Evolutionary conservation across 768 basidiomycete genomes (phyloP).

Genomic region (Boletus rubescentipes): DNA sequence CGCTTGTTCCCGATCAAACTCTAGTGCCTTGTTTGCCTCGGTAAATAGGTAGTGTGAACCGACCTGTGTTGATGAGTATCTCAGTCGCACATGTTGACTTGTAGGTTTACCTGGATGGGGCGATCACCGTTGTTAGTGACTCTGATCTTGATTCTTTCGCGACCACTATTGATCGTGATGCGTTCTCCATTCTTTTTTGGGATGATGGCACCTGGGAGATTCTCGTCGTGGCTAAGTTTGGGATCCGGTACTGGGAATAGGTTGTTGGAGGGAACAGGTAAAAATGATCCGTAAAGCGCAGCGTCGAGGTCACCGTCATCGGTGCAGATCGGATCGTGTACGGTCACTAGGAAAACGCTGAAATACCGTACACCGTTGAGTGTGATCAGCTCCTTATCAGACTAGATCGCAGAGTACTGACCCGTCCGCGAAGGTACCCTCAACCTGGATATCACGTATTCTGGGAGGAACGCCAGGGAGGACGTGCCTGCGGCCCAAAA

Average conservation of each 20-base stretch:
- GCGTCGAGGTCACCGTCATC: constrained; percentile 72
- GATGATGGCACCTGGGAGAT: constrained; percentile 75
- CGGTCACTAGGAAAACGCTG: constrained; percentile 89
- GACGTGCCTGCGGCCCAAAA: constrained; percentile 89
- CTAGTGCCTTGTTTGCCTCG: constrained; percentile 79
- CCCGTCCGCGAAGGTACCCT: constrained; percentile 91
- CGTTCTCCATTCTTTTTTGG: constrained; percentile 47
- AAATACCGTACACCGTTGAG: neutral
- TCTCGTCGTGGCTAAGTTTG: constrained; percentile 49
- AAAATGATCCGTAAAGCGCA: constrained; percentile 94
- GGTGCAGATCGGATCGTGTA: constrained; percentile 92
- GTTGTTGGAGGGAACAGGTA: constrained; percentile 70
- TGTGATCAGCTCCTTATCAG: neutral
- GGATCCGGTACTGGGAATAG: constrained; percentile 60
- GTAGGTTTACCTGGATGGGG: constrained; percentile 74
- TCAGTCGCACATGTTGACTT: neutral
- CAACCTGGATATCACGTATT: constrained; percentile 88
- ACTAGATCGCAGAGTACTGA: constrained; percentile 32
- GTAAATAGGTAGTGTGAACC: constrained; percentile 95
- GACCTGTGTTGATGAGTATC: constrained; percentile 46
- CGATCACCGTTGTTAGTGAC: constrained; percentile 93
- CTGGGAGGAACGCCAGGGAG: constrained; percentile 73
- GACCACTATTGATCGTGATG: constrained; percentile 75
- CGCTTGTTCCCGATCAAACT: constrained; percentile 79
- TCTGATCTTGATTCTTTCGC: constrained; percentile 63